These are phyloP conservation scores for Amanita muscaria DNA, from an alignment of 768 basidiomycete genomes.

Conservation along the genomic window DNA sequence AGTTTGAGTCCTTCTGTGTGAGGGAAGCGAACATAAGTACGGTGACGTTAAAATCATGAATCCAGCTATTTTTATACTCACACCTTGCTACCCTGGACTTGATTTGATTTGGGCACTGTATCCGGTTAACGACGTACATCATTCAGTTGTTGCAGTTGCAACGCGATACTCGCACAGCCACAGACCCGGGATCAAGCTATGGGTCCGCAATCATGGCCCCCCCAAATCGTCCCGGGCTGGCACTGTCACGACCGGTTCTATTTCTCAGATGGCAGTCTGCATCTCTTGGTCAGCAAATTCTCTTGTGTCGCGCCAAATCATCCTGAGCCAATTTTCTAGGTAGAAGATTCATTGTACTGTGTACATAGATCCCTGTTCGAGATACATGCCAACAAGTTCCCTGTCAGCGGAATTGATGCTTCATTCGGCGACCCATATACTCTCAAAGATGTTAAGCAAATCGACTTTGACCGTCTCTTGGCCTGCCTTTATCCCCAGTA, in stretches of 20 bases:
- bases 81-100: too few species aligned
- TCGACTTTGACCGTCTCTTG: conserved; percentile 1
- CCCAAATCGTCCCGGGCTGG: too few species aligned
- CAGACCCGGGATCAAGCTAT: too few species aligned
- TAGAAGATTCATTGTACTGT: not conserved
- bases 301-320: not conserved
- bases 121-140: too few species aligned
- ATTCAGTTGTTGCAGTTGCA: too few species aligned
- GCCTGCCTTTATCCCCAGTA: not conserved
- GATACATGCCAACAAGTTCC: not conserved
- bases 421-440: not conserved
- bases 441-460: not conserved
- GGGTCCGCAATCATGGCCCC: too few species aligned
- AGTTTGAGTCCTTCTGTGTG: too few species aligned
- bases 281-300: not conserved
- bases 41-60: too few species aligned
- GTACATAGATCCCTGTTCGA: not conserved
- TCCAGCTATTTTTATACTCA: too few species aligned
- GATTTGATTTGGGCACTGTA: too few species aligned
- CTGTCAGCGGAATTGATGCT: not conserved
- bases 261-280: not conserved
- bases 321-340: not conserved
- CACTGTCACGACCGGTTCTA: not conserved
- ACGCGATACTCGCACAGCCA: too few species aligned
- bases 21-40: too few species aligned